These are phyloP conservation scores for Helianthus annuus DNA, from an alignment of 129 eudicot species.

Conservation along the genomic window DNA sequence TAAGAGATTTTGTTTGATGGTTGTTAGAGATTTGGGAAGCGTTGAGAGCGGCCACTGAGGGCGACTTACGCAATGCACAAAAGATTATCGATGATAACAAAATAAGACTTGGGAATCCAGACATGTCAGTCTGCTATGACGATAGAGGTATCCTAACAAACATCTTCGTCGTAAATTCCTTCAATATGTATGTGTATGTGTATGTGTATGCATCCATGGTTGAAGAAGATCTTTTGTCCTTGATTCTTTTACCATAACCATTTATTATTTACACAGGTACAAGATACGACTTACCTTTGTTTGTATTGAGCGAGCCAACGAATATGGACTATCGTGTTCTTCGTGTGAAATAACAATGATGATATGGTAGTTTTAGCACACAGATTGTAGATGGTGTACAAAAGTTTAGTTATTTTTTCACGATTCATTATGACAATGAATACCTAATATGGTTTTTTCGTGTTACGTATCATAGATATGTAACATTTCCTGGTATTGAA, in stretches of 20 bases:
- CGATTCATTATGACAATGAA: background rate
- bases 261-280: constrained; percentile 9
- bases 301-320: constrained; percentile 23
- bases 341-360: constrained; percentile 10
- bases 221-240: background rate
- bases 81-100: constrained; percentile 13
- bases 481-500: background rate
- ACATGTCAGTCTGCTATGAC: constrained; percentile 22
- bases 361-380: background rate
- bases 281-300: constrained; percentile 28
- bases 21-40: constrained; percentile 28
- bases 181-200: background rate
- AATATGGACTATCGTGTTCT: constrained; percentile 21
- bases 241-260: background rate
- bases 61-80: constrained; percentile 19
- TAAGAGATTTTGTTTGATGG: background rate
- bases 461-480: background rate
- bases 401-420: background rate
- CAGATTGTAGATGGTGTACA: background rate
- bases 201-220: too few species aligned
- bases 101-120: constrained; percentile 6
- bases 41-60: constrained; percentile 13
- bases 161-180: background rate
- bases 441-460: background rate
- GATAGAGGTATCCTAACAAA: constrained; percentile 6